phyloP scores from a whole-genome alignment of 495 filamentous ascomycete genomes.

The Penicillium argentinense region DNA sequence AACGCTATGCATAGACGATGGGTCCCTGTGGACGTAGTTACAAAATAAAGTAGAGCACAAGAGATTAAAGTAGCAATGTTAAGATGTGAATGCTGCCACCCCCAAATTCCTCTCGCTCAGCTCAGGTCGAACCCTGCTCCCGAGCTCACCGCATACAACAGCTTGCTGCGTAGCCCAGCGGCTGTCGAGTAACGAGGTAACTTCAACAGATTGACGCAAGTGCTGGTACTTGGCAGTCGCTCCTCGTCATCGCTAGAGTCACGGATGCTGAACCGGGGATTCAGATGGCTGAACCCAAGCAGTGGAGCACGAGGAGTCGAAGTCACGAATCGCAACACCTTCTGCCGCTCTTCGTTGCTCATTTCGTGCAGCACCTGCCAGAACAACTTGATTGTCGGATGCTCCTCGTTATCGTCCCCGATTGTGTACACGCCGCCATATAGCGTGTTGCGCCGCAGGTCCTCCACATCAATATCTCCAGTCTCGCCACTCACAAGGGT shows the following conservation, averaged over 20 bases:
- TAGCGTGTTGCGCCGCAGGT: constrained; percentile 79
- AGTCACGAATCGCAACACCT: constrained; percentile 94
- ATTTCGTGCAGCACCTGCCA: constrained; percentile 86
- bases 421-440: constrained; percentile 88
- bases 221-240: constrained; percentile 90
- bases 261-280: constrained; percentile 84
- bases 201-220: constrained; percentile 95
- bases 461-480: constrained; percentile 81
- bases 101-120: constrained; percentile 40
- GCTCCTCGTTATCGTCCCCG: constrained; percentile 83
- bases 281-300: constrained; percentile 83
- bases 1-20: constrained; percentile 29
- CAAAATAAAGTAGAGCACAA: neutral
- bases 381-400: constrained; percentile 81
- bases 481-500: constrained; percentile 86
- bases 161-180: constrained; percentile 65
- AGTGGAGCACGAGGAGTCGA: constrained; percentile 90
- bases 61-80: too few relatives aligned
- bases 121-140: constrained; percentile 96
- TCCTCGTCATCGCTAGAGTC: constrained; percentile 79
- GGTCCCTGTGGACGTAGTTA: constrained; percentile 3
- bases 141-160: constrained; percentile 87
- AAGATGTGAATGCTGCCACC: too few relatives aligned
- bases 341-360: constrained; percentile 69
- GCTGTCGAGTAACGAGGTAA: constrained; percentile 76